phyloP scores from a whole-genome alignment of 495 filamentous ascomycete genomes.

The Lasiosphaeriaceae sp. region DNA sequence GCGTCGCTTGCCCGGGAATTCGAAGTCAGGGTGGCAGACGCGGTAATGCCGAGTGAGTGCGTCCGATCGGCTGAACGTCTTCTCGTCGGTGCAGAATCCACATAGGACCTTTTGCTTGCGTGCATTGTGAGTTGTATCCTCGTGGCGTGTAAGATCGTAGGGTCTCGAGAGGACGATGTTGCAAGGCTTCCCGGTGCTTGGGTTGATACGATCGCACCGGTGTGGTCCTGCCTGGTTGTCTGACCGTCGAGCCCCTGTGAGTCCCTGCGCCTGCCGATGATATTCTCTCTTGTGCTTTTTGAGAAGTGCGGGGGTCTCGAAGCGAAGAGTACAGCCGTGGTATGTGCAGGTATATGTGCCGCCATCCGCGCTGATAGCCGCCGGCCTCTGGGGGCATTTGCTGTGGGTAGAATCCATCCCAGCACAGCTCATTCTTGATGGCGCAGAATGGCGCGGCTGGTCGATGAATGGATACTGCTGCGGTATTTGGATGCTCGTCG shows the following conservation, averaged over 20 bases:
- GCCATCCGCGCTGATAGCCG: constrained; percentile 37
- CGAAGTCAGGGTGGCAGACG: constrained; percentile 82
- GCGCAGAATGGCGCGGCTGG: neutral
- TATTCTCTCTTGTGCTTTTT: constrained; percentile 95
- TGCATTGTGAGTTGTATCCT: constrained; percentile 95
- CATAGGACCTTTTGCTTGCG: constrained; percentile 92
- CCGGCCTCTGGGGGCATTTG: constrained; percentile 48
- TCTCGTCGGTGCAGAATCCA: constrained; percentile 87
- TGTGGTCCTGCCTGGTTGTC: constrained; percentile 26
- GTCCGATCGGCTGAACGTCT: constrained; percentile 90
- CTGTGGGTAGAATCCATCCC: constrained; percentile 25
- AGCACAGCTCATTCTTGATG: constrained; percentile 38
- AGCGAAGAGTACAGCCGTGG: too few species aligned
- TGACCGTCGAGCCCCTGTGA: constrained; percentile 29
- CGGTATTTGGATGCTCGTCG: constrained; percentile 43
- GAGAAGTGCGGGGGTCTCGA: constrained; percentile 51
- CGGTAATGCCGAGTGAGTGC: constrained; percentile 88
- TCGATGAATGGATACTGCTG: constrained; percentile 12
- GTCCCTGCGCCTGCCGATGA: constrained; percentile 63
- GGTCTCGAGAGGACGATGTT: constrained; percentile 94
- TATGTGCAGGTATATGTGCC: too few species aligned
- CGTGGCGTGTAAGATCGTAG: constrained; percentile 95
- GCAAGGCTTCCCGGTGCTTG: constrained; percentile 93
- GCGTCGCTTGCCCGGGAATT: constrained; percentile 74
- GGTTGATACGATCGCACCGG: constrained; percentile 77